A percentile compares a stretch with the other conserved stretches of the same genome.
Evolutionary conservation across 1,284 basidiomycete genomes (phyloP).

Genomic region (Rhodotorula sp.): DNA sequence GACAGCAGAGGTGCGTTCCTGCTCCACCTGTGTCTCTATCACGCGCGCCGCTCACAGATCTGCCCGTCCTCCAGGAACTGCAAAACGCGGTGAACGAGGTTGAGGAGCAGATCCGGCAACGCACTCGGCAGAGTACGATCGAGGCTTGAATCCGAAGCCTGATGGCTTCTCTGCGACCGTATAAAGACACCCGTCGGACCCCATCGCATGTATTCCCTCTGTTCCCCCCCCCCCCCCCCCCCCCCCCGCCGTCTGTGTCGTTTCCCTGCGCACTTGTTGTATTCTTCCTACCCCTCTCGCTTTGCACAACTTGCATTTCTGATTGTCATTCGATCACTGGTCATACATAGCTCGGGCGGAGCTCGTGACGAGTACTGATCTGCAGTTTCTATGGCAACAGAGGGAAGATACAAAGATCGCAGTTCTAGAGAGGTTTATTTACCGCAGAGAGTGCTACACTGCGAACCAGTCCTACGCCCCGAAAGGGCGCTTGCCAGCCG

Average conservation of each 20-base stretch:
- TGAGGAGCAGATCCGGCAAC: slow-evolving; percentile 23
- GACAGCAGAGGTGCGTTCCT: slow-evolving; percentile 55
- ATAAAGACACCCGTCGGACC: neutral
- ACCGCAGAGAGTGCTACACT: neutral
- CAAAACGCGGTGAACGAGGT: slow-evolving; percentile 27
- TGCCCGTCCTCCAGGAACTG: slow-evolving; percentile 20
- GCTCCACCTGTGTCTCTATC: neutral
- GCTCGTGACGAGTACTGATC: no score
- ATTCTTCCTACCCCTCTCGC: no score
- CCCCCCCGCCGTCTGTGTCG: no score
- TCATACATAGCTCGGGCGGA: no score
- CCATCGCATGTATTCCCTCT: no score
- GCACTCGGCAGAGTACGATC: neutral
- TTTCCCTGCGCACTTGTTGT: no score
- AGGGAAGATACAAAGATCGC: neutral
- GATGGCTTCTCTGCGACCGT: neutral
- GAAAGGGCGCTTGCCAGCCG: neutral
- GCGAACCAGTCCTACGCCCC: neutral
- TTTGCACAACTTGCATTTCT: no score
- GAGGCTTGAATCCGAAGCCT: neutral
- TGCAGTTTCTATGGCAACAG: neutral
- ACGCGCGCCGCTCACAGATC: neutral
- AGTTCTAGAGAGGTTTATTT: neutral
- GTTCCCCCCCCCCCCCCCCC: no score
- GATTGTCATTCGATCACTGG: no score